Base-by-base conservation (phyloP, 352 stramenopile genomes). In the Blastocystis sp. region DNA sequence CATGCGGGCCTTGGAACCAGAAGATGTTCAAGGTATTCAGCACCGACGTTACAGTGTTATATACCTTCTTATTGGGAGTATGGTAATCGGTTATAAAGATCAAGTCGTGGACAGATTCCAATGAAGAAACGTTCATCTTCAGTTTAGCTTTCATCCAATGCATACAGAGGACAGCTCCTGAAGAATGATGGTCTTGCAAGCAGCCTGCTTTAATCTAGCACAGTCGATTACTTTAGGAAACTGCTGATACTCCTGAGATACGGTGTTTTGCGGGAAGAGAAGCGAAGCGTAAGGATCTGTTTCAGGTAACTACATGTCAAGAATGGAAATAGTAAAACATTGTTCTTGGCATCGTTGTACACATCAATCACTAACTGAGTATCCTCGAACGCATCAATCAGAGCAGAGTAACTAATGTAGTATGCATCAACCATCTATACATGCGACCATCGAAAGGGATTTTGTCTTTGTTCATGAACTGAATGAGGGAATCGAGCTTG, bases 151-250 rank as follows among this genome's bases (percentile, higher is more conserved):
- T 4, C 4, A 18, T 64, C 7, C 54, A 34, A 64, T 8, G 15
- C 15, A 4, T 45, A 80, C 70, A 47, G 26, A 41, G 0, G 70
- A 61, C 7, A 80, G 43, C 20, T 80, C 70, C 26, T 62, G 70
- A 26, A 80, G 43, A 62, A 80, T 43, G n/a, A 54, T 62, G 7
- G 70, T 64, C 64, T 80, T 80, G 70, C 70, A 80, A 6, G 70
- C 70, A 61, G 70, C 53, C 39, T 62, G 43, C 34, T 39, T 50
- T 34, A 80, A 41, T 34, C 45, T 41, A 11, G 20, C 70, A 34
- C 70, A 80, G 55, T 80, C 43, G n/a, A 80, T 80, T 26, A 80
- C 70, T 41, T 80, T 80, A 6, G 70, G 70, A 26, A 80, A 80
- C 54, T 61, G 50, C 45, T 80, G 13, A 41, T 63, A 80, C 26